Evolutionary conservation across 1,284 basidiomycete genomes (phyloP).

Genomic region (Puccinia hordei): DNA sequence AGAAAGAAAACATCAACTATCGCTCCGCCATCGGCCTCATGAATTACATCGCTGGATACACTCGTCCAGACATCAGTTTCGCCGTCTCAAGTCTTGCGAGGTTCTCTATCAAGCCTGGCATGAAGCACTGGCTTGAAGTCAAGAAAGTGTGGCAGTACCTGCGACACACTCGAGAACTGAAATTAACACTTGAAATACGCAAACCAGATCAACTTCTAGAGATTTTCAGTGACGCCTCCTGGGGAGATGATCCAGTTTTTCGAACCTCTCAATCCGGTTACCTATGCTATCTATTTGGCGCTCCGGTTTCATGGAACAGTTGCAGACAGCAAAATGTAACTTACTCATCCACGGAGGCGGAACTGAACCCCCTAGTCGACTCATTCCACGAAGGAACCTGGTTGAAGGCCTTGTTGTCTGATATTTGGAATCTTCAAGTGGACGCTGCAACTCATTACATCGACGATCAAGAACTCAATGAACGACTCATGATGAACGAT

Average conservation of each 20-base stretch:
- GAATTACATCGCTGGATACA: no score
- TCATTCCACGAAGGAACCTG: no score
- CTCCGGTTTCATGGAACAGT: no score
- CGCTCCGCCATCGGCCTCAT: no score
- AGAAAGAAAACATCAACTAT: no score
- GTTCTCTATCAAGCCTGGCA: neutral
- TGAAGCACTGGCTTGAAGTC: neutral
- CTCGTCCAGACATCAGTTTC: no score
- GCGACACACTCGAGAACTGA: neutral
- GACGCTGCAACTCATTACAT: neutral
- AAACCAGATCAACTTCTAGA: neutral
- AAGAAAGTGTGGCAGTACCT: neutral
- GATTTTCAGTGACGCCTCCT: no score
- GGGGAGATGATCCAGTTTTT: neutral
- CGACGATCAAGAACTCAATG: neutral
- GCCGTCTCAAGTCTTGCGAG: no score
- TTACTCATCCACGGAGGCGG: no score
- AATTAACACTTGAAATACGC: neutral
- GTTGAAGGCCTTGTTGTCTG: neutral
- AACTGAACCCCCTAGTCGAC: no score
- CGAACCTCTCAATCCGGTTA: slow-evolving; percentile 1
- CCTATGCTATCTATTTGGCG: neutral
- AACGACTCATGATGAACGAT: neutral
- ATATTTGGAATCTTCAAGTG: neutral
- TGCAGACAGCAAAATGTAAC: no score